A percentile compares a stretch with the other conserved stretches of the same genome.
Evolutionary conservation across 2,329 filamentous ascomycete species (phyloP).

Genomic region (Colletotrichum sp.): DNA sequence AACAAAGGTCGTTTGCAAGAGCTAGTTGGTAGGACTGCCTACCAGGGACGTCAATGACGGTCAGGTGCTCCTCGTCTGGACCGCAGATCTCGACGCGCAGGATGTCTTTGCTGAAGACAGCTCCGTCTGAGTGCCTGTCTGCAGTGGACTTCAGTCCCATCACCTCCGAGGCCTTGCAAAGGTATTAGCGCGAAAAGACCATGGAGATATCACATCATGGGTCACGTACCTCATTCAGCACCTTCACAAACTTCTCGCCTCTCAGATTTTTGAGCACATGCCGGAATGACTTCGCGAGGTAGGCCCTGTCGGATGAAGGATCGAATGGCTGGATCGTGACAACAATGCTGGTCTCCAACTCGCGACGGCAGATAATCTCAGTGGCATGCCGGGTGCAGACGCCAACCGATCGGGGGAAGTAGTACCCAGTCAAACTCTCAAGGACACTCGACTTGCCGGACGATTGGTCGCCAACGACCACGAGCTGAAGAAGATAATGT

Average conservation of each 20-base stretch:
- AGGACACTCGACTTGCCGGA: constrained; percentile 87
- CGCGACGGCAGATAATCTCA: constrained; percentile 48
- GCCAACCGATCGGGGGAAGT: constrained; percentile 47
- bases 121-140: not conserved
- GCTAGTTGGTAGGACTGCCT: constrained; percentile 27
- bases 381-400: constrained; percentile 56
- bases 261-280: constrained; percentile 81
- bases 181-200: no score
- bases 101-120: constrained; percentile 23
- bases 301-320: not conserved
- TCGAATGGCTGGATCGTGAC: constrained; percentile 46
- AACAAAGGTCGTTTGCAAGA: constrained; percentile 31
- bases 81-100: constrained; percentile 24
- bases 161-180: not conserved
- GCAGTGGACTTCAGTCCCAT: not conserved
- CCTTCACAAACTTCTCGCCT: constrained; percentile 36
- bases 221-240: not conserved
- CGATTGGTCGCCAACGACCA: constrained; percentile 84
- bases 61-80: constrained; percentile 23
- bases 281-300: constrained; percentile 53
- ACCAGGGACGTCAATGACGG: constrained; percentile 37
- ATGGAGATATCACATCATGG: no score
- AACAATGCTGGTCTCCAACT: constrained; percentile 33
- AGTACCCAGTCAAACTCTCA: constrained; percentile 63
- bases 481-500: constrained; percentile 59